These are phyloP conservation scores for Fusarium chuoi DNA, from an alignment of 2,329 filamentous ascomycete species.

Conservation along the genomic window DNA sequence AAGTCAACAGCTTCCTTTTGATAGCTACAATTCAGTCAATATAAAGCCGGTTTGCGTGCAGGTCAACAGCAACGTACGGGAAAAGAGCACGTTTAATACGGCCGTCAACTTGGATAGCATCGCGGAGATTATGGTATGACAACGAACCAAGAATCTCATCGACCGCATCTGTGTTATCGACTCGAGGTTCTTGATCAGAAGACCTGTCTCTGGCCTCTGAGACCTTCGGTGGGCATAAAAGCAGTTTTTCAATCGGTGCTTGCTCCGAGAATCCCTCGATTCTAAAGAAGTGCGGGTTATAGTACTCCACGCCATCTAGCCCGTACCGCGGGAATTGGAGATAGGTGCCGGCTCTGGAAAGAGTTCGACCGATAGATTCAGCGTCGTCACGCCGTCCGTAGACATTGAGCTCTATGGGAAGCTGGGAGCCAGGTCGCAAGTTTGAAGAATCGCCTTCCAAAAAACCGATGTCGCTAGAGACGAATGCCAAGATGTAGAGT, in stretches of 20 bases:
- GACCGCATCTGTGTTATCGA: accelerated
- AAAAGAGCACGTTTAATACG: neutral
- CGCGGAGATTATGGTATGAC: neutral
- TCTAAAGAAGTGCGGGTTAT: neutral
- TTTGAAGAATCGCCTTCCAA: accelerated
- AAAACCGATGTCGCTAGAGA: neutral
- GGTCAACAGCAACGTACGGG: neutral
- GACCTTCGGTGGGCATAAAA: accelerated
- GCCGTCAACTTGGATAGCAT: neutral
- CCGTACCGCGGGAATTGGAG: accelerated
- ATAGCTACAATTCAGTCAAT: accelerated
- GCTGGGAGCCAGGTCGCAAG: accelerated
- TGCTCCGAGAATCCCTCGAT: accelerated
- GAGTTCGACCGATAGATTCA: accelerated
- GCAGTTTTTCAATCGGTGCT: neutral
- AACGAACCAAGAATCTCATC: neutral
- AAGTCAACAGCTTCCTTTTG: neutral
- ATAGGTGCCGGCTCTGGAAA: accelerated
- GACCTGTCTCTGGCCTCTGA: accelerated
- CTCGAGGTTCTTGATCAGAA: accelerated
- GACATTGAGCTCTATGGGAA: neutral
- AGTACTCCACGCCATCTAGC: accelerated
- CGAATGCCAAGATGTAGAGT: accelerated
- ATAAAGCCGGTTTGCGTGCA: no score
- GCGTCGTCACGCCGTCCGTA: accelerated